These are phyloP conservation scores for Herpetospermum pedunculosum DNA, from an alignment of 306 rosid genomes.

Conservation along the genomic window DNA sequence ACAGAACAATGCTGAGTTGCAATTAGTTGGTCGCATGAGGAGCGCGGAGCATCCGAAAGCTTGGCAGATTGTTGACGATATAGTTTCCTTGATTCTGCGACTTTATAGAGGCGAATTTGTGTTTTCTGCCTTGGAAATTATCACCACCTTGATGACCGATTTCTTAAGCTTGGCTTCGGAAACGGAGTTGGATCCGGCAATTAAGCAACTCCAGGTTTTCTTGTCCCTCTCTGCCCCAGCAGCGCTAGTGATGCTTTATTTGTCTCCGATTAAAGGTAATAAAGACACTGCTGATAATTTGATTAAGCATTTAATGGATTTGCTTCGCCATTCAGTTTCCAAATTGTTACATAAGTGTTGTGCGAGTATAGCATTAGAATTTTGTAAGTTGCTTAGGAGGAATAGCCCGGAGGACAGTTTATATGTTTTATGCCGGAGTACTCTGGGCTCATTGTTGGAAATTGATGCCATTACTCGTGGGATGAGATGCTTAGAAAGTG, in stretches of 20 bases:
- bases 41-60: conserved; percentile 40
- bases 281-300: conserved; percentile 25
- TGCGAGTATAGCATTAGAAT: conserved; percentile 35
- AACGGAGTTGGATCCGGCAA: conserved; percentile 17
- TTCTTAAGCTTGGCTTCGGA: conserved; percentile 20
- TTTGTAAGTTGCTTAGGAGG: conserved; percentile 49
- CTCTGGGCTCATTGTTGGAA: conserved; percentile 34
- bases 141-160: conserved; percentile 23
- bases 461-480: conserved; percentile 12
- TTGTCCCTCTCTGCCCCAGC: conserved; percentile 34
- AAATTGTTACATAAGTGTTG: conserved; percentile 24
- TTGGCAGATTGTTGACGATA: conserved; percentile 30
- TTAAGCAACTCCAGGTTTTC: conserved; percentile 44
- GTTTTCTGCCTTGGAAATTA: conserved; percentile 13
- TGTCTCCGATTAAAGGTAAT: conserved; percentile 26
- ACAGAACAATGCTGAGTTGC: conserved; percentile 48
- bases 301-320: conserved; percentile 35
- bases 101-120: conserved; percentile 40
- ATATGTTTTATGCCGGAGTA: conserved; percentile 37
- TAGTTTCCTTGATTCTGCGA: conserved; percentile 24
- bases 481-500: conserved; percentile 2
- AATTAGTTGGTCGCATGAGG: conserved; percentile 45
- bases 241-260: conserved; percentile 41
- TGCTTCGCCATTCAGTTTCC: conserved; percentile 11
- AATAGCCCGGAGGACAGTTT: conserved; percentile 33